A percentile compares a stretch with the other conserved stretches of the same genome.
Evolutionary conservation across 2,329 filamentous ascomycete species (phyloP).

Genomic region (Xylaria sp.): DNA sequence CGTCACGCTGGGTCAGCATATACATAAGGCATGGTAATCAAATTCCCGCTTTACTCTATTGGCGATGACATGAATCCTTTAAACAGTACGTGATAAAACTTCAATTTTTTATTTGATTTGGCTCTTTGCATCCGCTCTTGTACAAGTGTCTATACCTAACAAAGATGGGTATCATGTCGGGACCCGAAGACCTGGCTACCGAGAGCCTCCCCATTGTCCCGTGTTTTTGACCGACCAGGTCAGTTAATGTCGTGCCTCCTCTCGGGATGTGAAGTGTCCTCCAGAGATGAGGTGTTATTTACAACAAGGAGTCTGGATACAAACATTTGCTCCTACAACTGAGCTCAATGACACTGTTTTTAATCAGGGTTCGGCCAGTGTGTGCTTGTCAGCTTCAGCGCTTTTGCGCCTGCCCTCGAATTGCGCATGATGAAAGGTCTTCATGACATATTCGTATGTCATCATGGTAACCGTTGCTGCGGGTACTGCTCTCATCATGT

Average conservation of each 20-base stretch:
- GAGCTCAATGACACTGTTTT: conserved; percentile 2
- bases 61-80: neutral
- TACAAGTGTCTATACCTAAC: conserved; percentile 35
- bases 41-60: neutral
- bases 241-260: conserved; percentile 16
- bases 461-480: conserved; percentile 97
- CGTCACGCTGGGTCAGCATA: neutral
- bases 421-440: conserved; percentile 59
- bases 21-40: neutral
- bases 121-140: conserved; percentile 39
- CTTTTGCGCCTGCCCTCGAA: conserved; percentile 54
- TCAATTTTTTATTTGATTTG: conserved; percentile 18
- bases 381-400: conserved; percentile 39
- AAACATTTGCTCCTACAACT: conserved; percentile 19
- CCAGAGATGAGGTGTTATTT: conserved; percentile 27
- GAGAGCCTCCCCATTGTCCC: conserved; percentile 20
- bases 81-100: conserved; percentile 3
- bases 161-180: conserved; percentile 36
- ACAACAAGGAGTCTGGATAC: conserved; percentile 28
- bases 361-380: conserved; percentile 40
- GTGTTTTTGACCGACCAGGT: conserved; percentile 22
- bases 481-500: conserved; percentile 95
- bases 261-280: conserved; percentile 19
- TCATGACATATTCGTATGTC: conserved; percentile 86
- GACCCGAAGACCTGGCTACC: conserved; percentile 22